Conservation (phyloP, 495 filamentous ascomycete species). For the Hypoxylon cercidicola region DNA sequence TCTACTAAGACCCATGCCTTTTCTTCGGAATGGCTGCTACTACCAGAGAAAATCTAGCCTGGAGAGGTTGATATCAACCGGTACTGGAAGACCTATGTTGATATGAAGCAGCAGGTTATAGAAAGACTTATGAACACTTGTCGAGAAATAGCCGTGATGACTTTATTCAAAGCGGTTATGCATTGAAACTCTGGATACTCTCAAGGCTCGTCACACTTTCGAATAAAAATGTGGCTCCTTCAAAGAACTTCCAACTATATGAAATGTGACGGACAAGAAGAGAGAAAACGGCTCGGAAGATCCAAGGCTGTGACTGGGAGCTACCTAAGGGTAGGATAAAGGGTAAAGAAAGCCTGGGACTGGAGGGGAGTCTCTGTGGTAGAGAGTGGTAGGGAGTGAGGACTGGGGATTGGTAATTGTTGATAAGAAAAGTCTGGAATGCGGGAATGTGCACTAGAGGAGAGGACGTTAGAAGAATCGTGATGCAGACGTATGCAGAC, state of each 20-base stretch:
- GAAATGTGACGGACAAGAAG: neutral
- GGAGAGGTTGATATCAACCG: slow-evolving; percentile 18
- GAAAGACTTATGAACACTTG: slow-evolving; percentile 32
- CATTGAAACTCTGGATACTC: slow-evolving; percentile 12
- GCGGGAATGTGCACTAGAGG: neutral
- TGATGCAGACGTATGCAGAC: too few species aligned
- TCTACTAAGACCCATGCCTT: slow-evolving; percentile 13
- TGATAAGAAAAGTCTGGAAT: neutral
- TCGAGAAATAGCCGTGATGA: slow-evolving; percentile 19
- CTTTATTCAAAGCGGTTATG: neutral
- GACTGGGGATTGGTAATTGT: too few species aligned
- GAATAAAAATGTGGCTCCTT: slow-evolving; percentile 36
- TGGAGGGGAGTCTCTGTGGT: neutral
- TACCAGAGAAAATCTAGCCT: slow-evolving; percentile 10
- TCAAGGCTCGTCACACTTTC: slow-evolving; percentile 43
- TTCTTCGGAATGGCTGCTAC: neutral
- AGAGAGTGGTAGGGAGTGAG: neutral
- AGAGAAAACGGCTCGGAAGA: neutral
- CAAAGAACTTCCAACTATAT: slow-evolving; percentile 14
- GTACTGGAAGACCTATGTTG: slow-evolving; percentile 2
- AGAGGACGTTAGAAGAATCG: neutral
- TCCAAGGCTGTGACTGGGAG: slow-evolving; percentile 2
- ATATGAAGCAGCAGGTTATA: neutral
- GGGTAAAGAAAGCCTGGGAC: neutral
- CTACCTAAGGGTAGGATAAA: slow-evolving; percentile 14